Evolutionary conservation across 306 rosid species (phyloP), one percentile per base, ranked within the genome.

Genomic region (Prunus mongolica): DNA sequence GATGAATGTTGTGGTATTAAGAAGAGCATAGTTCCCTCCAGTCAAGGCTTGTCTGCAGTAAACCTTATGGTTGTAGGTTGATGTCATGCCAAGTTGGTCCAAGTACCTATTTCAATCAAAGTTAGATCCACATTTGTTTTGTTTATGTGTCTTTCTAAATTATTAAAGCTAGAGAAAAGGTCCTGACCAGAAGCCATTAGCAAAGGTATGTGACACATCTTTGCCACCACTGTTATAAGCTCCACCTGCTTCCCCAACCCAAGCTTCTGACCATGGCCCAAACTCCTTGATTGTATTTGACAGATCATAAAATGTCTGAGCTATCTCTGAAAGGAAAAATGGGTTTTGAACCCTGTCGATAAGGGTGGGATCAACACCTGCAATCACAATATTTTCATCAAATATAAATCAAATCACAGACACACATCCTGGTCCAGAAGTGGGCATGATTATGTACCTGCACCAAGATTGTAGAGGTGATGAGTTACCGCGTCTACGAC

Each of bases 211-310:
- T 38, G 91, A 87, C 44, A 89, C 87, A 58, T 81, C 67, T 82
- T 50, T 86, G 79, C 97, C 89, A 34, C 97, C 97, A 69, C 94
- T 91, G 20, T 91, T 89, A 65, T 73, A 91, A 64, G 97, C 90
- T 75, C 97, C 97, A 10, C 97, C 94, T 50, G 92, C 56, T 82
- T 91, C 94, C 7, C 94, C 94, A 77, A 91, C 84, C 94, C 97
- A 88, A 18, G 90, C 76, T n/a, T 80, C 86, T 14, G 89, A 73
- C 83, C 79, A 66, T 27, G 91, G 91, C 0, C 81, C 34, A 49
- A 73, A 81, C 3, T 83, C 63, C 34, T 73, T 20, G 1, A 83
- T 76, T 15, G 84, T 65, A 11, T 15, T 62, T 3, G 79, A 38
- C 0, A 79, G 74, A 38, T 86, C 87, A 16, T 54, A 69, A 19